A percentile compares a stretch with the other conserved stretches of the same genome.
Evolutionary conservation across 202 grass and related monocot species (phyloP).

Genomic region (Brachypodium distachyon): DNA sequence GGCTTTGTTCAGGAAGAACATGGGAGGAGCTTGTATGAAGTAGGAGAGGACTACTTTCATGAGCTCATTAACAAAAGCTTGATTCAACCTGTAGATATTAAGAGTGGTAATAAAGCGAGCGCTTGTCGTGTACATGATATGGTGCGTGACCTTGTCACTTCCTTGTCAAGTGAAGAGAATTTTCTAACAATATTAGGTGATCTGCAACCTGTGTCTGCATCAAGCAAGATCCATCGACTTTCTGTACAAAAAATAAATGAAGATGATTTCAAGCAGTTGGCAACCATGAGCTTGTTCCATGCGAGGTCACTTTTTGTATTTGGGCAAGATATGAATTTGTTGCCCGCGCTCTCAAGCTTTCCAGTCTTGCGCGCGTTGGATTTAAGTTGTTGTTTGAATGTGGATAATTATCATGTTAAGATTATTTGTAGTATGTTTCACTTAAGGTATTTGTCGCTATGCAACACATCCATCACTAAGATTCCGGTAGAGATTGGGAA

Average conservation of each 20-base stretch:
- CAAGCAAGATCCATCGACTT: not conserved
- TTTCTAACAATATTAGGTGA: not conserved
- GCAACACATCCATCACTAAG: not conserved
- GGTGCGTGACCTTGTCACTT: not conserved
- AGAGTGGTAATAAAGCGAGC: not conserved
- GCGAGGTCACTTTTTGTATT: not conserved
- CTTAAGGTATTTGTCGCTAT: not conserved
- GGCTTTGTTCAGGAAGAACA: too few species aligned
- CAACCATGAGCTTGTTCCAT: not conserved
- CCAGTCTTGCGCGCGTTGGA: not conserved
- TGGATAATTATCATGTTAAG: not conserved
- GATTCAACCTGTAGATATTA: not conserved
- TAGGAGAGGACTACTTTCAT: not conserved
- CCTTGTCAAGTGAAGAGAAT: not conserved
- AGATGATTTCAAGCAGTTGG: not conserved
- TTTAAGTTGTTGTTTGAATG: not conserved
- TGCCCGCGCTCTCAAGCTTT: not conserved
- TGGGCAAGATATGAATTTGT: not conserved
- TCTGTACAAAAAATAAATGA: not conserved
- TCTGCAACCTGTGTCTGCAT: not conserved
- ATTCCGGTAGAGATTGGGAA: constrained; percentile 3
- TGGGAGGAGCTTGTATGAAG: too few species aligned
- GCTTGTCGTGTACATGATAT: not conserved
- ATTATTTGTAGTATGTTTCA: not conserved
- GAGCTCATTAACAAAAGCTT: constrained; percentile 1